Evolutionary conservation across 257 asterid species (phyloP).

Genomic region (Solanum raphanifolium): DNA sequence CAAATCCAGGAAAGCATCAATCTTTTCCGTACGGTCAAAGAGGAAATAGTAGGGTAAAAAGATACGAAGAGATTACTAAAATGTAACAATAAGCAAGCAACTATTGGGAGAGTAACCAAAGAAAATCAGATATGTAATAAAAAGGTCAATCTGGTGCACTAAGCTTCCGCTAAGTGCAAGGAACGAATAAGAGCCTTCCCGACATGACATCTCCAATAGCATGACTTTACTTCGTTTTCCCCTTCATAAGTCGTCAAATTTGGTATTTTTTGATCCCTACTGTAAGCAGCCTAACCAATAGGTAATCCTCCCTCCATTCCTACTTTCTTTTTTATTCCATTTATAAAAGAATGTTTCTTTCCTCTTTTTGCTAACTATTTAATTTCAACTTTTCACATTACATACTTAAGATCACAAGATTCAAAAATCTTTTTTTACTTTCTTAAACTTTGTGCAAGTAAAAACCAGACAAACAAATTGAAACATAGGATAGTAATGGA

Average conservation of each 20-base stretch:
- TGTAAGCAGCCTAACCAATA: neutral
- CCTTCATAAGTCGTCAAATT: neutral
- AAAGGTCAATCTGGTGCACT: neutral
- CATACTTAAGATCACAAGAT: no score
- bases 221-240: neutral
- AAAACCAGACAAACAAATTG: neutral
- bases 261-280: neutral
- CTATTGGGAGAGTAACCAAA: neutral
- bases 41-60: neutral
- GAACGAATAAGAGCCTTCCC: neutral
- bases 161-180: neutral
- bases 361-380: neutral
- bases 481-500: neutral
- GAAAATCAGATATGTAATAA: neutral
- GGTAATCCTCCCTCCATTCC: neutral
- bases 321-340: neutral
- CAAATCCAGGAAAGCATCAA: neutral
- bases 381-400: no score
- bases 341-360: neutral
- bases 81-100: neutral
- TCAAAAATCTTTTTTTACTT: neutral
- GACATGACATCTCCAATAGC: neutral
- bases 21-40: neutral
- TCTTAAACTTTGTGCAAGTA: rapidly evolving
- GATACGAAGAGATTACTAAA: neutral